phyloP scores from a whole-genome alignment of 169 alveolate genomes.

The Eimeria necatrix region DNA sequence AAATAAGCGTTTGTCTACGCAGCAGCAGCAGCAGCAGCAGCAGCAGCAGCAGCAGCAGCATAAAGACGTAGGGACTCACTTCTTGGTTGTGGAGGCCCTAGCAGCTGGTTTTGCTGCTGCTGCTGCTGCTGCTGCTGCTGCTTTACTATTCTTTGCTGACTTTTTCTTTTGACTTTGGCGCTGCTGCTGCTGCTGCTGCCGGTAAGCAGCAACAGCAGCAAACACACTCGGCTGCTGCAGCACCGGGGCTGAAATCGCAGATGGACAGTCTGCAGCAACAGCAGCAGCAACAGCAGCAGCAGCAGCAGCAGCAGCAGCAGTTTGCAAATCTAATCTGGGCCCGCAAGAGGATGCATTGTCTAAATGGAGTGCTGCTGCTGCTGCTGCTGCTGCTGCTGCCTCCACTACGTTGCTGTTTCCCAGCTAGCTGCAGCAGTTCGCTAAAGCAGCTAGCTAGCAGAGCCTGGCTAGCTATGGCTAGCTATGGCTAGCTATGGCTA shows the following conservation, averaged over 20 bases:
- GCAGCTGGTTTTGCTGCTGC: neutral
- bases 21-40: neutral
- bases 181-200: conserved; percentile 55
- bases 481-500: no score
- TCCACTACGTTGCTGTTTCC: no score
- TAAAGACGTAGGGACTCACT: neutral
- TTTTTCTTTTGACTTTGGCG: neutral
- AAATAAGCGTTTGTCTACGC: neutral
- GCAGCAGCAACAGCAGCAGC: conserved; percentile 18
- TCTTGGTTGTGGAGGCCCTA: neutral
- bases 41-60: neutral
- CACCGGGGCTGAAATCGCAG: conserved; percentile 42
- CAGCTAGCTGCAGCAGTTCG: conserved; percentile 33
- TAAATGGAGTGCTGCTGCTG: neutral
- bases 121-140: conserved; percentile 41
- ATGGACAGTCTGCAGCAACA: conserved; percentile 27
- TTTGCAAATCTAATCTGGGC: neutral
- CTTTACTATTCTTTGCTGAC: neutral
- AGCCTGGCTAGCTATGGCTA: no score
- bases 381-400: neutral
- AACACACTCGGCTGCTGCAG: conserved; percentile 59
- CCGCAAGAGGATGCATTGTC: neutral
- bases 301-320: conserved; percentile 25
- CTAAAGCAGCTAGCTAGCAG: no score
- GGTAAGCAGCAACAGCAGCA: conserved; percentile 36